These are phyloP conservation scores for Mariannaea sp. DNA, from an alignment of 2,329 filamentous ascomycete genomes.

Conservation along the genomic window DNA sequence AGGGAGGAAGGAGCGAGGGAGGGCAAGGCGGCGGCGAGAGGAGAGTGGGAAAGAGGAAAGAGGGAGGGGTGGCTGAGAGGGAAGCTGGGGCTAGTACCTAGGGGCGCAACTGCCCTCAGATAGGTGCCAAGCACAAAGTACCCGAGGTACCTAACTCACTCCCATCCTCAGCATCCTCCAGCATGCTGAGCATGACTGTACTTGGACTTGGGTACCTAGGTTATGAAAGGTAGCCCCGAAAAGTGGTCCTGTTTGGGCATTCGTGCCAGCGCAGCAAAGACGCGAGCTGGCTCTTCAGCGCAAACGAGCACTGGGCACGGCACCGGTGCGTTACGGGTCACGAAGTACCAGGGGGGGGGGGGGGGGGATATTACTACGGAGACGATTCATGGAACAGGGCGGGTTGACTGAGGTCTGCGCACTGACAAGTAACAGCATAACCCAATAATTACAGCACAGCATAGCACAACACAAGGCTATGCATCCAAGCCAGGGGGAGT, in stretches of 20 bases:
- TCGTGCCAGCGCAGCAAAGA: conserved; percentile 36
- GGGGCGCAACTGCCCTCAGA: conserved; percentile 13
- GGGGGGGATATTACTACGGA: not conserved
- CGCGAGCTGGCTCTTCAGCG: conserved; percentile 15
- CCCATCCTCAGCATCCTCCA: too few relatives aligned
- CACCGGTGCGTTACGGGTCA: conserved; percentile 6
- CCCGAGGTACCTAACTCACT: too few relatives aligned
- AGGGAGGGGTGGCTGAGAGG: conserved; percentile 41
- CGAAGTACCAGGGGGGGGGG: not conserved
- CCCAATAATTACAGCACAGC: conserved; percentile 17
- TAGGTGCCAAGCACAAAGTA: too few relatives aligned
- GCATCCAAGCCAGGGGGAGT: conserved; percentile 22
- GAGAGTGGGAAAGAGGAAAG: conserved; percentile 13
- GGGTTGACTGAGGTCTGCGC: conserved; percentile 3
- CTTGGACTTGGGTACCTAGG: not conserved
- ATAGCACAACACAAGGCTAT: conserved; percentile 27
- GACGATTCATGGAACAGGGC: not conserved
- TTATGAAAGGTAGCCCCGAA: conserved; percentile 9
- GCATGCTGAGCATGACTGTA: too few relatives aligned
- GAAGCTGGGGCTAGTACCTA: conserved; percentile 31
- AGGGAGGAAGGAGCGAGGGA: conserved; percentile 34
- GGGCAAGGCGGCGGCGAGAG: not conserved
- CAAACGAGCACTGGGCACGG: conserved; percentile 12
- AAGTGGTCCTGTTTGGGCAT: conserved; percentile 34
- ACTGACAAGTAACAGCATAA: not conserved